Base-by-base conservation (phyloP, 2,329 filamentous ascomycete species). In the Hypoxylon sp. region DNA sequence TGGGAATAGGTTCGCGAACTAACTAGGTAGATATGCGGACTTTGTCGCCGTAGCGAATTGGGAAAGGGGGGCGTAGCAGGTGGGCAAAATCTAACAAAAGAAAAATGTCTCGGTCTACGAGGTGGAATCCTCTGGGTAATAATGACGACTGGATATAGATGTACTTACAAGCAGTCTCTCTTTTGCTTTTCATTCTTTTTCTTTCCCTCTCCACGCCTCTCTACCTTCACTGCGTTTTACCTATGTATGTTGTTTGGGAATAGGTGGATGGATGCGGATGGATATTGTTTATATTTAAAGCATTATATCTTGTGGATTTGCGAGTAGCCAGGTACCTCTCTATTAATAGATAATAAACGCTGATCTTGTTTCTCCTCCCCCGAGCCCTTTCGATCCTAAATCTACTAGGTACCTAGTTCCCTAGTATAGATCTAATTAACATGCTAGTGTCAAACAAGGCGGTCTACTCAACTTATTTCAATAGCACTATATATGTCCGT, bases 101-200 rank as follows among this genome's bases (percentile, higher is more conserved):
- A 13, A 52, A 52, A 61, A 48, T 51, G n/a, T 30, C 25, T 36
- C 52, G 49, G 28, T 43, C 30, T 14, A 60, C 13, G 32, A 52
- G 63, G 43, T 52, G 17, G 21, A 36, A 43, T 36, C 32, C 38
- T 38, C 49, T 55, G 49, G 48, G 32, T 58, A 60, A 49, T 52
- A 50, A 63, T 32, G 53, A 56, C 17, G 25, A 30, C 23, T 65
- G 61, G 55, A 53, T 60, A 62, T 60, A 60, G 34, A 65, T 67
- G 61, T 67, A 65, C 61, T 68, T 68, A 70, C 53, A 52, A 52
- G 17, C 21, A 38, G 25, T 58, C 61, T 65, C 55, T 62, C 60
- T 52, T 34, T 57, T 43, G 62, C 30, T 34, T 53, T 50, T 50
- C 34, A 9, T 21, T 21, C 17, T 11, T 43, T 43, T 9, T 41